Conservation (phyloP, 805 yeast genomes). For the Wickerhamiella hasegawae region DNA sequence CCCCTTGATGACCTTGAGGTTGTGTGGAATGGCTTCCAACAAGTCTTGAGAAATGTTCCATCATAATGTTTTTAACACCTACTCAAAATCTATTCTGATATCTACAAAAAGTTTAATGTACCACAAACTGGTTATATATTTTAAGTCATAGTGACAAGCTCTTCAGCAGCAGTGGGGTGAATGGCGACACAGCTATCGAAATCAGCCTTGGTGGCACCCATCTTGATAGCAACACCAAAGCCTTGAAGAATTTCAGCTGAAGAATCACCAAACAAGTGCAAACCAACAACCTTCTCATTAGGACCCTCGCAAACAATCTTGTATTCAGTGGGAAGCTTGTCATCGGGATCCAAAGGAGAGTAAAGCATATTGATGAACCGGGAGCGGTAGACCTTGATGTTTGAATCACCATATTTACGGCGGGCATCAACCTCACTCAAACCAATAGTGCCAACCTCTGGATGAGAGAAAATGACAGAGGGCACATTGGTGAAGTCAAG, state of each 20-base stretch:
- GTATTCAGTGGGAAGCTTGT: constrained; percentile 77
- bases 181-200: constrained; percentile 94
- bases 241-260: constrained; percentile 94
- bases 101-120: too few relatives aligned
- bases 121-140: too few relatives aligned
- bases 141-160: constrained; percentile 83
- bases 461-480: constrained; percentile 94
- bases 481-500: constrained; percentile 81
- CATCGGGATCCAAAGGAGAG: constrained; percentile 51
- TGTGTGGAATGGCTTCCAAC: constrained; percentile 10
- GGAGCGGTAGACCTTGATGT: constrained; percentile 68
- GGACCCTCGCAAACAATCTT: constrained; percentile 63
- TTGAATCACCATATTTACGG: constrained; percentile 60
- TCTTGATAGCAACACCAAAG: constrained; percentile 92
- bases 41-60: constrained; percentile 4
- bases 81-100: too few relatives aligned
- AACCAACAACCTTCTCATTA: constrained; percentile 87
- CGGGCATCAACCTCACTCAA: constrained; percentile 65
- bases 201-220: constrained; percentile 97
- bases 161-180: constrained; percentile 98
- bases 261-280: constrained; percentile 83
- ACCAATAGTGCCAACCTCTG: constrained; percentile 94
- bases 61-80: too few relatives aligned
- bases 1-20: constrained; percentile 9
- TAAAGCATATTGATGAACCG: constrained; percentile 85